Percentiles rank a stretch among this genome's conserved stretches.
Evolutionary conservation across 176 grass and related monocot genomes (phyloP).

Genomic region (Poa pratensis): DNA sequence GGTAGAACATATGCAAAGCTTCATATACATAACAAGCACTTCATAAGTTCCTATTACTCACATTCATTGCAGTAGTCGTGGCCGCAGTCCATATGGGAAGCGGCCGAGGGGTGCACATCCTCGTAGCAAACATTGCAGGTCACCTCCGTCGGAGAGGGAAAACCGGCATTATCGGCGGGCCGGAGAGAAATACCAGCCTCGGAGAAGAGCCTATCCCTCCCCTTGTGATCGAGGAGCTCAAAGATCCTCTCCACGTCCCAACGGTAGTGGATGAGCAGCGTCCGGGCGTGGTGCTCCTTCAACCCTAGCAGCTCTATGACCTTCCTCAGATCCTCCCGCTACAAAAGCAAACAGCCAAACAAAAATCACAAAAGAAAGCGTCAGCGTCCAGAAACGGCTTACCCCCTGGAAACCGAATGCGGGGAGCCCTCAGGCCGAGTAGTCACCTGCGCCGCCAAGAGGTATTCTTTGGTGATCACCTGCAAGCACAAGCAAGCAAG

Average conservation of each 20-base stretch:
- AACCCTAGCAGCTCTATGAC: slow-evolving; percentile 81
- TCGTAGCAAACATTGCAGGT: slow-evolving; percentile 90
- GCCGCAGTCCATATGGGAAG: slow-evolving; percentile 93
- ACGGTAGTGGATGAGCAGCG: slow-evolving; percentile 89
- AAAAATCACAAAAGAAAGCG: neutral
- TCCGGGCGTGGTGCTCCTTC: slow-evolving; percentile 87
- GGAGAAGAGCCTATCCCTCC: slow-evolving; percentile 73
- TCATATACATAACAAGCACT: slow-evolving; percentile 15
- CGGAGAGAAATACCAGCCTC: slow-evolving; percentile 74
- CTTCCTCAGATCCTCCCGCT: slow-evolving; percentile 95
- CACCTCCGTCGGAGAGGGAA: slow-evolving; percentile 33
- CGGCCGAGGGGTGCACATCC: slow-evolving; percentile 40
- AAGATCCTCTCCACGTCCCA: slow-evolving; percentile 98
- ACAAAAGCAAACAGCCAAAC: slow-evolving; percentile 28
- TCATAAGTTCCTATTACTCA: slow-evolving; percentile 39
- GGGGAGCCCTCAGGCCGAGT: neutral
- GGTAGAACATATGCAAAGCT: slow-evolving; percentile 7
- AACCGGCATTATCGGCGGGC: slow-evolving; percentile 33
- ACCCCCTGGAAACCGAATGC: slow-evolving; percentile 28
- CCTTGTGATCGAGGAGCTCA: slow-evolving; percentile 94
- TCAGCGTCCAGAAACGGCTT: slow-evolving; percentile 28
- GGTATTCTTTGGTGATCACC: slow-evolving; percentile 96
- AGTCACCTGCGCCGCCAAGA: slow-evolving; percentile 83
- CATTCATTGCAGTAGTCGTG: slow-evolving; percentile 94
- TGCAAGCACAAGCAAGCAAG: slow-evolving; percentile 42